Evolutionary conservation across 257 asterid genomes (phyloP).

Genomic region (Ajuga chamaepitys): DNA sequence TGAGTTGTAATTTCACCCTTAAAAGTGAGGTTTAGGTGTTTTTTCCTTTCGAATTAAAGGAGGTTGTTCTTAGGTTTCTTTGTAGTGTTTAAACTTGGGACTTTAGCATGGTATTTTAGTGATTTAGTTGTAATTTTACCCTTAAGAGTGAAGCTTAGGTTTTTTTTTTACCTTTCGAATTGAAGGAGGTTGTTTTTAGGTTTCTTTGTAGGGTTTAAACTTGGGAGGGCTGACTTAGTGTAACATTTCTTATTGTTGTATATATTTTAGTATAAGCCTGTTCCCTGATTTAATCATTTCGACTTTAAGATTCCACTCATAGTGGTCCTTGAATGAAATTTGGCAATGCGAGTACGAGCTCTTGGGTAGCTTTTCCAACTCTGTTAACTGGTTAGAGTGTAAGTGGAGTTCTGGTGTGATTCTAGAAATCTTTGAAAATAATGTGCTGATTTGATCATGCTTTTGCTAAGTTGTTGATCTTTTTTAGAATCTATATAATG

Average conservation of each 20-base stretch:
- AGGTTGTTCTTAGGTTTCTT: neutral
- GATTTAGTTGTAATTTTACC: neutral
- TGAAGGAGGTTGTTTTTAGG: neutral
- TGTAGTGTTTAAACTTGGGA: constrained; percentile 15
- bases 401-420: neutral
- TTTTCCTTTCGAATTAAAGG: neutral
- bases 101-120: neutral
- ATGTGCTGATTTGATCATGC: neutral
- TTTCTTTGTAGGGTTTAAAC: constrained; percentile 13
- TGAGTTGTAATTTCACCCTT: neutral
- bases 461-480: neutral
- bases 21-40: neutral
- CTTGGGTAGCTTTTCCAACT: neutral
- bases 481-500: neutral
- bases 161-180: neutral
- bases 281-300: neutral
- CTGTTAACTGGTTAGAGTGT: neutral
- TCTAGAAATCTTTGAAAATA: neutral
- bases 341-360: neutral
- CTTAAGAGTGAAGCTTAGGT: no score
- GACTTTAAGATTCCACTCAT: no score
- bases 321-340: neutral
- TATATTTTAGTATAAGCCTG: neutral
- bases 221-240: neutral
- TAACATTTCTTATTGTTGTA: neutral